Conservation (phyloP, 2,329 filamentous ascomycete species). For the Ceratocystis lukuohia region DNA sequence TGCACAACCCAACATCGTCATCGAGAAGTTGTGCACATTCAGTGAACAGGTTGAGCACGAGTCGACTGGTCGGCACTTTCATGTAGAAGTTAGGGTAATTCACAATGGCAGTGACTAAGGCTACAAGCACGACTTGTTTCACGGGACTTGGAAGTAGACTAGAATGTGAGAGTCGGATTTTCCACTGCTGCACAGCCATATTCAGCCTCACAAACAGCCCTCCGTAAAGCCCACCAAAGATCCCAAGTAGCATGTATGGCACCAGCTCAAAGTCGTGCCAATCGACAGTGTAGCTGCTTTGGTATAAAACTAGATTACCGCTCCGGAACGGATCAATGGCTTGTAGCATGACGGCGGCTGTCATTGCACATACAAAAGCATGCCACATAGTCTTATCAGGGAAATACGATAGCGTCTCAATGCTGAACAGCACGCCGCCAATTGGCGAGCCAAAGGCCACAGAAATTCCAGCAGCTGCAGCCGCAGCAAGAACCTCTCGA, state of each 20-base stretch:
- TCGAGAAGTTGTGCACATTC: slow-evolving; percentile 74
- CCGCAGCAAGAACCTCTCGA: slow-evolving; percentile 81
- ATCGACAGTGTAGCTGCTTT: slow-evolving; percentile 79
- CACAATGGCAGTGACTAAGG: slow-evolving; percentile 70
- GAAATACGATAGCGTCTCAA: slow-evolving; percentile 96
- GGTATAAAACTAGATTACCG: slow-evolving; percentile 88
- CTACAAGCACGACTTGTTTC: slow-evolving; percentile 64
- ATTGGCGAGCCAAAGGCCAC: slow-evolving; percentile 91
- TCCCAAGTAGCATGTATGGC: slow-evolving; percentile 73
- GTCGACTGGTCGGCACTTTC: slow-evolving; percentile 79
- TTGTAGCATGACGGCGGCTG: slow-evolving; percentile 87
- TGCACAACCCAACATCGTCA: slow-evolving; percentile 83
- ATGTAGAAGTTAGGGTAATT: slow-evolving; percentile 97
- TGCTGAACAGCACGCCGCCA: slow-evolving; percentile 83
- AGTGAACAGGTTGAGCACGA: slow-evolving; percentile 82
- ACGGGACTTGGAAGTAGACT: slow-evolving; percentile 59
- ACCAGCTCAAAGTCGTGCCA: slow-evolving; percentile 94
- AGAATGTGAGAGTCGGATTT: slow-evolving; percentile 42
- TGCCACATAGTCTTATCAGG: slow-evolving; percentile 99
- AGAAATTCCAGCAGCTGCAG: slow-evolving; percentile 81
- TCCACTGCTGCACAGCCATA: slow-evolving; percentile 68
- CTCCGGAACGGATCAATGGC: slow-evolving; percentile 89
- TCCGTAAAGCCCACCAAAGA: slow-evolving; percentile 86
- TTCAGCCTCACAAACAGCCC: slow-evolving; percentile 91
- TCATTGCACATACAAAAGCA: slow-evolving; percentile 97